Percentiles rank a stretch among this genome's conserved stretches.
Evolutionary conservation across 129 eudicot species (phyloP).

Genomic region (Chrysanthemum lavandulifolium): DNA sequence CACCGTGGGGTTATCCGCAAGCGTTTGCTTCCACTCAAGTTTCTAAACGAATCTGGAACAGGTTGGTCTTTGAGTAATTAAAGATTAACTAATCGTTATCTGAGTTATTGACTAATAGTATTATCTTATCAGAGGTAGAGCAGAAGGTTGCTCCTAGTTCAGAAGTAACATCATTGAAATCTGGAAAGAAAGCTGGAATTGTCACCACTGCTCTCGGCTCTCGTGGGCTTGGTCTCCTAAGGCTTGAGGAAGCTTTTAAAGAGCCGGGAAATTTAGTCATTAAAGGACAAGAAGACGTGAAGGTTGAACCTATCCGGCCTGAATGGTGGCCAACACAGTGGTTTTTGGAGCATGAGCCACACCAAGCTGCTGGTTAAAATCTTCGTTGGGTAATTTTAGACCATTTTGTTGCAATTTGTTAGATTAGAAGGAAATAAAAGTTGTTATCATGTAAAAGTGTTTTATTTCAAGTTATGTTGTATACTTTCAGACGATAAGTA

Average conservation of each 20-base stretch:
- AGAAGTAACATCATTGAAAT: constrained; percentile 41
- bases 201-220: constrained; percentile 79
- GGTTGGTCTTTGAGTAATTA: constrained; percentile 32
- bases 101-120: too few relatives aligned
- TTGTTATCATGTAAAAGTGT: constrained; percentile 8
- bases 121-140: constrained; percentile 48
- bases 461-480: constrained; percentile 9
- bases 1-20: constrained; percentile 87
- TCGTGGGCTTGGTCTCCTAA: constrained; percentile 70
- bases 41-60: constrained; percentile 52
- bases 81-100: too few relatives aligned
- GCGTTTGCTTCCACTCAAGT: constrained; percentile 76
- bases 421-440: constrained; percentile 8
- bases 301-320: constrained; percentile 62
- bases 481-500: constrained; percentile 24
- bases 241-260: constrained; percentile 82
- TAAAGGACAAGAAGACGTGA: constrained; percentile 73
- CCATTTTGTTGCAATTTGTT: constrained; percentile 13
- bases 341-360: constrained; percentile 46
- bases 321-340: constrained; percentile 96
- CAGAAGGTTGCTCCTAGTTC: constrained; percentile 68
- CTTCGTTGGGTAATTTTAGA: background rate
- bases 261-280: constrained; percentile 45
- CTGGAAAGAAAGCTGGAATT: constrained; percentile 71
- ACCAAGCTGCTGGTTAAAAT: constrained; percentile 46